These are phyloP conservation scores for Vinca major DNA, from an alignment of 305 asterid genomes.

Conservation along the genomic window DNA sequence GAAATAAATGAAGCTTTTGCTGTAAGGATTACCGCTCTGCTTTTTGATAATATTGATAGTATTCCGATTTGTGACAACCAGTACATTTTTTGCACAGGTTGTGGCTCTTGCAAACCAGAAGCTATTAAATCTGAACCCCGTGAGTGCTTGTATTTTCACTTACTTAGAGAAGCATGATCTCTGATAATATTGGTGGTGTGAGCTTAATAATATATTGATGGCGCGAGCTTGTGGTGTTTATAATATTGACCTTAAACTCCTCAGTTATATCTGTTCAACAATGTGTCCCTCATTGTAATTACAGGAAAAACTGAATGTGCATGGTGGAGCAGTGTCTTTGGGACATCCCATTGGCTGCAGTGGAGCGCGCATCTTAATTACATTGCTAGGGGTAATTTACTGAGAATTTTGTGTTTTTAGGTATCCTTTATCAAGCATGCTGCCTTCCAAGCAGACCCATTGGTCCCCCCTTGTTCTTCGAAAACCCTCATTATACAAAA, in stretches of 20 bases:
- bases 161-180: neutral
- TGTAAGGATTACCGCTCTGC: conserved; percentile 35
- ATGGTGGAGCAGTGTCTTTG: conserved; percentile 88
- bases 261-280: conserved; percentile 9
- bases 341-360: conserved; percentile 97
- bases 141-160: conserved; percentile 29
- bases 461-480: neutral
- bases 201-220: neutral
- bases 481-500: neutral
- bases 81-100: conserved; percentile 39
- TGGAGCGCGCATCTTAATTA: conserved; percentile 86
- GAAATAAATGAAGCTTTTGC: conserved; percentile 96
- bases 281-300: conserved; percentile 10
- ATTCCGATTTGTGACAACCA: conserved; percentile 12
- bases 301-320: conserved; percentile 64
- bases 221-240: neutral
- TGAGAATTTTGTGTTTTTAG: neutral
- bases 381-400: conserved; percentile 61
- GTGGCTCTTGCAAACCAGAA: conserved; percentile 85
- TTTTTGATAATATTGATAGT: neutral
- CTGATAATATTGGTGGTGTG: too few species aligned
- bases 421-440: neutral
- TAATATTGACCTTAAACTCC: conserved; percentile 3
- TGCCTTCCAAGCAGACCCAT: neutral
- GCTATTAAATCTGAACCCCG: conserved; percentile 59